Base-by-base conservation (phyloP, 441 rosid genomes). In the Pelargonium australe region DNA sequence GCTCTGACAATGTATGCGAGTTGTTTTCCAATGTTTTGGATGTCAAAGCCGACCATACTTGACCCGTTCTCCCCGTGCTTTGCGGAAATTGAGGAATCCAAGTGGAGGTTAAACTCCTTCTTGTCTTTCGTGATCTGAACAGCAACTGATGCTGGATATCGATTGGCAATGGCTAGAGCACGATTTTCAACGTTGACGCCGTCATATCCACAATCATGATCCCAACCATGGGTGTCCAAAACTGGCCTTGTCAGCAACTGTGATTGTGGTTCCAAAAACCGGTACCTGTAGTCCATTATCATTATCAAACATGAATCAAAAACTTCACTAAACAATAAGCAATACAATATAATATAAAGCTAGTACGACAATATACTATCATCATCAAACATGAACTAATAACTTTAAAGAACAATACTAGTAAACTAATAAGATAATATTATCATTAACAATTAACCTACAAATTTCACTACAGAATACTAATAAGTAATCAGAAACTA, bases 161-260 rank as follows among this genome's bases (percentile, higher is more conserved):
- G 84, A 64, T 76, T 81, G 37, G 78, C 80, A 66, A 91, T 17
- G 31, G 88, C 89, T 73, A 89, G 73, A 66, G 79, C 79, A 3
- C 84, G 58, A 14, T 51, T 78, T 64, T 91, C 91, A 5, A 88
- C 68, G 70, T 83, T 85, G 65, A 89, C 84, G 12, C 97, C 97
- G 41, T 89, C 96, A 65, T 88, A 89, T 20, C 96, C 96, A 77
- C 85, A 86, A 74, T 91, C 97, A 82, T 89, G 94, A 80, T 91
- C 97, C 97, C 97, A 91, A 20, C 94, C 89, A 74, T 91, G 89
- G 53, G 89, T 78, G 77, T 91, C 96, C 77, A 89, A 70, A 41
- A 91, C 90, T 7, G 97, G 97, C 85, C 92, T 82, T 5, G 88
- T 85, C 66, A 91, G 63, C 65, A 89, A 81, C 82, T 86, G 90